Evolutionary conservation across 1,139 yeast genomes (phyloP).

Genomic region (Sugiyamaella grinbergsii): DNA sequence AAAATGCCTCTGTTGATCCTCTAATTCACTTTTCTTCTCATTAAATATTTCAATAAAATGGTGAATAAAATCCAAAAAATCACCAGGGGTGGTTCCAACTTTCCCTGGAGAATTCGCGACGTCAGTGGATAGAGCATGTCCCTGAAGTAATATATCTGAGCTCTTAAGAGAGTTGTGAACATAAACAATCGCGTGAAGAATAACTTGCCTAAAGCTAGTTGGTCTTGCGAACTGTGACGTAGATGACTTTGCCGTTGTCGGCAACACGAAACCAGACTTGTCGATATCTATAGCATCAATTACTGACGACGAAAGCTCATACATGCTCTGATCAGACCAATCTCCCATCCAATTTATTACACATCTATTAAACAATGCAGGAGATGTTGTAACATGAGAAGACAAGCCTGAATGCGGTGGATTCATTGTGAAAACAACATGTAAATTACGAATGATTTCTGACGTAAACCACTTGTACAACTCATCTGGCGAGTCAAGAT

Average conservation of each 20-base stretch:
- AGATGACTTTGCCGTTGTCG: conserved; percentile 33
- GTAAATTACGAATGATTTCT: conserved; percentile 71
- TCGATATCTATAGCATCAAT: conserved; percentile 57
- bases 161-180: conserved; percentile 46
- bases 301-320: conserved; percentile 52
- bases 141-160: not conserved
- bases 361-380: conserved; percentile 90
- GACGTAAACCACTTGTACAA: conserved; percentile 71
- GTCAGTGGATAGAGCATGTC: conserved; percentile 5
- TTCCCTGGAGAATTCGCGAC: not conserved
- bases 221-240: conserved; percentile 7
- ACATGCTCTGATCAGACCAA: conserved; percentile 61
- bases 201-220: conserved; percentile 49
- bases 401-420: conserved; percentile 51
- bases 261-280: conserved; percentile 46
- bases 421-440: conserved; percentile 77
- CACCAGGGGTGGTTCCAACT: conserved; percentile 52
- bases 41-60: conserved; percentile 52
- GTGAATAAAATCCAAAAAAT: conserved; percentile 55
- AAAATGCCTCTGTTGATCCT: conserved; percentile 71
- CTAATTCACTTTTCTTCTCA: conserved; percentile 53
- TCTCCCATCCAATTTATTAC: conserved; percentile 89
- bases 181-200: conserved; percentile 52
- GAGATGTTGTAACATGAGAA: conserved; percentile 64
- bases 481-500: conserved; percentile 72